Base-by-base conservation (phyloP, 441 rosid genomes). In the Biscutella laevigata region DNA sequence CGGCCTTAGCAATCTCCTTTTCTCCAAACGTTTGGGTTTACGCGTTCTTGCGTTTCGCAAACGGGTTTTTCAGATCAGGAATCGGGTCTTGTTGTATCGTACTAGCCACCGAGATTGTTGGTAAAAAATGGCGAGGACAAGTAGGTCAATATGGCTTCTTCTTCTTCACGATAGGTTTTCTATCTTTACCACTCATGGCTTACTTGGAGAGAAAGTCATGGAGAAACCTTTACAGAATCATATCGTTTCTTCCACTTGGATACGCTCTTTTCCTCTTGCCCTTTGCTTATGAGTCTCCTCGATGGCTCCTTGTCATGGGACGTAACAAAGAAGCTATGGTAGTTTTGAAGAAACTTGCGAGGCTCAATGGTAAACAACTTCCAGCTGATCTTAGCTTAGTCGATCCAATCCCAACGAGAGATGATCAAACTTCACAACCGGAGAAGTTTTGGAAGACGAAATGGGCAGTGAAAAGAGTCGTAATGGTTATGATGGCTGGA, bases 61-160 rank as follows among this genome's bases (percentile, higher is more conserved):
- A 75, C 4, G 88, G 92, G 0, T 79, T 86, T 12, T 53, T 70
- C 1, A 58, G 87, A 25, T 76, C 91, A 0, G 81, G 86, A 5
- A 73, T 79, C 19, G 83, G 91, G 0, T 78, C 79, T 5, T 77
- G 83, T 56, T 81, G 85, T 26, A 82, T 83, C 15, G 89, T 86
- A 8, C 82, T 83, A 1, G 20, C 20, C 2, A 17, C 20, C 3
- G 20, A 17, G 49, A 67, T 59, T 0, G 89, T 86, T 0, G 83
- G 87, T 21, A 74, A 79, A 3, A 77, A 81, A 63, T 79, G 86
- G 81, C 70, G 86, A 0, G 84, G 88, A 2, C 91, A 81, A 69
- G 83, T 83, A 10, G 89, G 92, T 1, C 83, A 79, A 25, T 79
- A 68, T 21, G 82, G 95, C 7, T 83, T 86, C 76, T 72, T 86